Evolutionary conservation across 768 basidiomycete species (phyloP).

Genomic region (Tricholoma saponaceum): DNA sequence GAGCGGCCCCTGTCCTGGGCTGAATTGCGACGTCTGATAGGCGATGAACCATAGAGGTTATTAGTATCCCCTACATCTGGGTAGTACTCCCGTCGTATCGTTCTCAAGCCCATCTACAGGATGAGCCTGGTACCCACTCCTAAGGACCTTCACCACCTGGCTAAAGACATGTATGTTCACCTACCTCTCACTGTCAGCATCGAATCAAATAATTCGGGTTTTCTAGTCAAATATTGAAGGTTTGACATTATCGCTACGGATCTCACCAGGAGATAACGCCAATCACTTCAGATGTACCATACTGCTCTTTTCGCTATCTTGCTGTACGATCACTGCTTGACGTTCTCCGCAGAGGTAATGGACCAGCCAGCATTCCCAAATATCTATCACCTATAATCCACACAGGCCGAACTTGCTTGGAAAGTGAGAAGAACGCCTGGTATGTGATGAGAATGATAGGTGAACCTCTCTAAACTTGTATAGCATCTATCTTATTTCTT

Average conservation of each 20-base stretch:
- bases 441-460: background rate
- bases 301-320: constrained; percentile 10
- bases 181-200: background rate
- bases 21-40: background rate
- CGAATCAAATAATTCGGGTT: background rate
- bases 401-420: constrained; percentile 16
- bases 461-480: background rate
- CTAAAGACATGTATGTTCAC: background rate
- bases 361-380: too few relatives aligned
- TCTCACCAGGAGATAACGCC: background rate
- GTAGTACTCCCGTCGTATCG: background rate
- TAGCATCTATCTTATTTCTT: constrained; percentile 14
- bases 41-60: background rate
- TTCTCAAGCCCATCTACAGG: background rate
- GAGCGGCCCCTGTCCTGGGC: too few relatives aligned
- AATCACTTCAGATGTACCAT: background rate
- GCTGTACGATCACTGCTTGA: constrained; percentile 15
- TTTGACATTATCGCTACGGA: background rate
- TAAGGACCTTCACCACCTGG: background rate
- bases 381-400: background rate
- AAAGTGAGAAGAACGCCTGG: constrained; percentile 7
- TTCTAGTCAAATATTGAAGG: background rate
- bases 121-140: background rate
- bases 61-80: background rate
- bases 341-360: constrained; percentile 13